Conservation (phyloP, 176 grass and related monocot genomes). For the Carex pumila region DNA sequence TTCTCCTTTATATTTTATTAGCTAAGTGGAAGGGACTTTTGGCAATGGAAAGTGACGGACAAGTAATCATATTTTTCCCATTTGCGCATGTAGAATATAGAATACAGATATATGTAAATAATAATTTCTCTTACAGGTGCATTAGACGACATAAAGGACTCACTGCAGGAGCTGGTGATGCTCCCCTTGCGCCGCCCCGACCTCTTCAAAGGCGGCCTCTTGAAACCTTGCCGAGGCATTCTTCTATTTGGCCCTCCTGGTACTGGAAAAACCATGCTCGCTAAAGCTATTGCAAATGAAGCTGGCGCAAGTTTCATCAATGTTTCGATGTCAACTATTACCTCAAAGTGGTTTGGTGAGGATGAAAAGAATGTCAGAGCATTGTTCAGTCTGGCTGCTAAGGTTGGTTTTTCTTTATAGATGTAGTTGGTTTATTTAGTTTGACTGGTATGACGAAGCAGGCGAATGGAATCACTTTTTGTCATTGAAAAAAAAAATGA, state of each 20-base stretch:
- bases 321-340: slow-evolving; percentile 90
- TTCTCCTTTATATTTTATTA: not conserved
- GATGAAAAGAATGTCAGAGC: slow-evolving; percentile 96
- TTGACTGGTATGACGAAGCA: too few species aligned
- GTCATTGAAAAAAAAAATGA: not conserved
- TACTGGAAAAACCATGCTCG: slow-evolving; percentile 97
- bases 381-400: slow-evolving; percentile 83
- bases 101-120: not conserved
- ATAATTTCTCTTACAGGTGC: slow-evolving; percentile 31
- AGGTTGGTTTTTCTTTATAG: slow-evolving; percentile 28
- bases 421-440: not conserved
- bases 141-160: slow-evolving; percentile 89
- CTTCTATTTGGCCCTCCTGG: slow-evolving; percentile 90
- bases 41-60: not conserved
- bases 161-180: slow-evolving; percentile 94
- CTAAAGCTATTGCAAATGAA: slow-evolving; percentile 97
- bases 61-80: not conserved
- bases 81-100: not conserved
- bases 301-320: slow-evolving; percentile 96
- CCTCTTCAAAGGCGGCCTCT: slow-evolving; percentile 86
- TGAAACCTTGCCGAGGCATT: slow-evolving; percentile 92
- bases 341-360: slow-evolving; percentile 97
- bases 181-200: slow-evolving; percentile 86
- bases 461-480: too few species aligned
- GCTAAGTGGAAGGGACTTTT: not conserved